Evolutionary conservation across 1,284 basidiomycete genomes (phyloP).

Genomic region (Psilocybe mexicana): DNA sequence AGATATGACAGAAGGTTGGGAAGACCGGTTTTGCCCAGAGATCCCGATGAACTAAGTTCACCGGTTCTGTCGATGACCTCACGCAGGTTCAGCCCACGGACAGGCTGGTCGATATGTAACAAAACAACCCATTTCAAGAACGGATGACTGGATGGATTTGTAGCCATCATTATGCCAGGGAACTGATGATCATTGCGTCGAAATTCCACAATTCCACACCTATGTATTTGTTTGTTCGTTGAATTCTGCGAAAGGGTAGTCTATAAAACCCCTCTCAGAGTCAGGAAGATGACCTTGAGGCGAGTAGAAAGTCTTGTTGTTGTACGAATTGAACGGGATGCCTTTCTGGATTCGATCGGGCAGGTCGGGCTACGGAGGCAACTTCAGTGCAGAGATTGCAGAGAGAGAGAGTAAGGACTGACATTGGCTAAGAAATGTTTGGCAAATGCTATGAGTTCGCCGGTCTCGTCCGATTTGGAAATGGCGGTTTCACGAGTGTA

Average conservation of each 20-base stretch:
- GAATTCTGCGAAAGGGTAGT: slow-evolving; percentile 38
- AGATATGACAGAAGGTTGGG: too few species aligned
- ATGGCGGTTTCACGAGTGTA: slow-evolving; percentile 34
- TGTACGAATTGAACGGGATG: slow-evolving; percentile 32
- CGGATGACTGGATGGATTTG: too few species aligned
- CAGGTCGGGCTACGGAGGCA: slow-evolving; percentile 11
- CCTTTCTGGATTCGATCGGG: slow-evolving; percentile 24
- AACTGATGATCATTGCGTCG: too few species aligned
- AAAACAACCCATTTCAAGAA: too few species aligned
- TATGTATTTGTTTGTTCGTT: background rate
- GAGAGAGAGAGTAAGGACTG: background rate
- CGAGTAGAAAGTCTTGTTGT: slow-evolving; percentile 37
- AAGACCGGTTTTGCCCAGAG: too few species aligned
- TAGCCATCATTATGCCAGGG: too few species aligned
- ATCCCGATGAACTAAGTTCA: too few species aligned
- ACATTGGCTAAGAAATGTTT: slow-evolving; percentile 49
- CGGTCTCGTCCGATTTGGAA: slow-evolving; percentile 25
- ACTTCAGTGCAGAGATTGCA: background rate
- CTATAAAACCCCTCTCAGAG: slow-evolving; percentile 40
- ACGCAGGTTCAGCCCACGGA: too few species aligned
- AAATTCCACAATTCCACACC: too few species aligned
- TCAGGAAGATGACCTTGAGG: slow-evolving; percentile 20
- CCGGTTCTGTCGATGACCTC: too few species aligned
- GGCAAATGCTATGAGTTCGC: slow-evolving; percentile 48
- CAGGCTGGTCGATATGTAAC: too few species aligned